phyloP scores from a whole-genome alignment of 306 rosid genomes.

The Glycine soja region DNA sequence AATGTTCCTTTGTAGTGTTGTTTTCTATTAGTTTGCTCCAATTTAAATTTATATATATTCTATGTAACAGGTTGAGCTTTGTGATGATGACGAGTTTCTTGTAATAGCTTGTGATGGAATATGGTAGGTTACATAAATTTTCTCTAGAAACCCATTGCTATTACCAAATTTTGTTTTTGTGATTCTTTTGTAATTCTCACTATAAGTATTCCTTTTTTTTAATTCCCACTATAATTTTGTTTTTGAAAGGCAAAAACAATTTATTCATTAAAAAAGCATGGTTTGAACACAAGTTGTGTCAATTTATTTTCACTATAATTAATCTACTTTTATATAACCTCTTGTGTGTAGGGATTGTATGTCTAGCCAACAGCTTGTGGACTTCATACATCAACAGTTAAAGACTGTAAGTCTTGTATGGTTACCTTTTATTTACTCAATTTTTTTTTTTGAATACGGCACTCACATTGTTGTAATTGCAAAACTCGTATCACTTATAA shows the following conservation, averaged over 20 bases:
- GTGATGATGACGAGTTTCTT: conserved; percentile 90
- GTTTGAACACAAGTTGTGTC: no score
- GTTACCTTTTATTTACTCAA: neutral
- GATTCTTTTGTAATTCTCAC: neutral
- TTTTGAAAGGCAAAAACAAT: no score
- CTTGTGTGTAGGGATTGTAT: conserved; percentile 81
- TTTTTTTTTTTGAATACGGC: neutral
- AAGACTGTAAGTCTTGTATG: conserved; percentile 61
- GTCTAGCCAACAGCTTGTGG: conserved; percentile 96
- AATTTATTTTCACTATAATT: no score
- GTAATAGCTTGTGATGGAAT: conserved; percentile 97
- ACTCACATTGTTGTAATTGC: conserved; percentile 25
- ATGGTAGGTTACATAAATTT: conserved; percentile 66
- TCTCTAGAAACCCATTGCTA: conserved; percentile 11
- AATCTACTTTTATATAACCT: conserved; percentile 29
- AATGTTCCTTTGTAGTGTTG: neutral
- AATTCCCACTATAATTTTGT: no score
- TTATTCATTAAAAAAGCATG: no score
- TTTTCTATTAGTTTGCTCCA: neutral
- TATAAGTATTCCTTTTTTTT: no score
- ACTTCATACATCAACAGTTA: conserved; percentile 68
- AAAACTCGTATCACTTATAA: conserved; percentile 8
- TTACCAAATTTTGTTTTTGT: conserved; percentile 1
- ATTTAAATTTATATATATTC: conserved; percentile 36
- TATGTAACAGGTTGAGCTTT: conserved; percentile 74